phyloP scores from a whole-genome alignment of 2,329 filamentous ascomycete species.

The Nannizziopsis barbatae region DNA sequence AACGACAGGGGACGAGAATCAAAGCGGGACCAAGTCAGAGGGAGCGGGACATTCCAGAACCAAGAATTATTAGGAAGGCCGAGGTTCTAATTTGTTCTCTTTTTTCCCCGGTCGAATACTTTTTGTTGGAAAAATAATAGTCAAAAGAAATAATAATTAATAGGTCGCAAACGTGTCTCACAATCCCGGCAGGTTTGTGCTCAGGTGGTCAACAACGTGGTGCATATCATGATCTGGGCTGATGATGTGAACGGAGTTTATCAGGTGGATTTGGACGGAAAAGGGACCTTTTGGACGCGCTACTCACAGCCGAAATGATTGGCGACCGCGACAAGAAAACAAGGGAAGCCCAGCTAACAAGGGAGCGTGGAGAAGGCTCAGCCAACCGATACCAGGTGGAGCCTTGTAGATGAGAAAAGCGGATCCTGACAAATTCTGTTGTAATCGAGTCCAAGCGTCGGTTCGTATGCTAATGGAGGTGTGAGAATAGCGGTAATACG shows the following conservation, averaged over 20 bases:
- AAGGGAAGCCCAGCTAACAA: conserved; percentile 2
- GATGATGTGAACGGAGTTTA: conserved; percentile 6
- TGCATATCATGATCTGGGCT: conserved; percentile 11
- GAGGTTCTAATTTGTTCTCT: conserved; percentile 1
- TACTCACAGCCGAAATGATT: conserved; percentile 7
- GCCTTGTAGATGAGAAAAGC: neutral
- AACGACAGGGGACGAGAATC: neutral
- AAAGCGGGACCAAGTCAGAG: neutral
- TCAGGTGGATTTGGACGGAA: conserved; percentile 3
- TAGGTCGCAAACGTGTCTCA: conserved; percentile 6
- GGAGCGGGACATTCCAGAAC: conserved; percentile 7
- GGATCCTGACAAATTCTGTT: neutral
- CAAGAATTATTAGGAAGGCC: neutral
- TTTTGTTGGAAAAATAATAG: no score
- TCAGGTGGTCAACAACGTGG: neutral
- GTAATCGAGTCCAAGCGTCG: no score
- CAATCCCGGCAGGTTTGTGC: conserved; percentile 1
- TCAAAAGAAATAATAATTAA: neutral
- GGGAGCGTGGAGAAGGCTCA: conserved; percentile 9
- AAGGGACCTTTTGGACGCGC: conserved; percentile 2
- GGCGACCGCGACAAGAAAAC: conserved; percentile 3
- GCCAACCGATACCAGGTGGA: conserved; percentile 7
- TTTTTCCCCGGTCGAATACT: conserved; percentile 1
- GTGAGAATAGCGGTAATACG: no score
- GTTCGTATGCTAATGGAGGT: no score